phyloP scores from a whole-genome alignment of 2,329 filamentous ascomycete species.

The Phialophora verrucosa region DNA sequence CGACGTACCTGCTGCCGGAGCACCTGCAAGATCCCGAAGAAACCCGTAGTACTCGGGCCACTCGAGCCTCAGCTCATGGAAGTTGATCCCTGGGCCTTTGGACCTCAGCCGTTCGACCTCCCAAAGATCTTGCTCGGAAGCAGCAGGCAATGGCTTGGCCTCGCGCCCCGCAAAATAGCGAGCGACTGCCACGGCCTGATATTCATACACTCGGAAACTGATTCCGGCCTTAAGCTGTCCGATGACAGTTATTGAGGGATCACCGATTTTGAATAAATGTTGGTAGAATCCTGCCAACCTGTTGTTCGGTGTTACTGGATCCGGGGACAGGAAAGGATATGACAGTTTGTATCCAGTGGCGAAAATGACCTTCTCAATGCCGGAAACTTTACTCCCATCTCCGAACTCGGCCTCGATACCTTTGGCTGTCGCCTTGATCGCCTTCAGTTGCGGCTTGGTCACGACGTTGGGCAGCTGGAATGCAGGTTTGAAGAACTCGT shows the following conservation, averaged over 20 bases:
- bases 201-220: constrained; percentile 72
- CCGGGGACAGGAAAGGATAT: constrained; percentile 71
- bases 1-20: constrained; percentile 47
- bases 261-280: constrained; percentile 72
- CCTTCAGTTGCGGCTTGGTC: constrained; percentile 5
- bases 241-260: constrained; percentile 68
- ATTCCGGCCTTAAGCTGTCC: constrained; percentile 45
- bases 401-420: constrained; percentile 56
- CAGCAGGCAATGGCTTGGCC: constrained; percentile 33
- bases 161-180: constrained; percentile 42
- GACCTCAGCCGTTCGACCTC: constrained; percentile 36
- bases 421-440: constrained; percentile 49
- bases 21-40: constrained; percentile 50
- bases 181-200: constrained; percentile 67
- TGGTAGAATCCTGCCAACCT: constrained; percentile 58
- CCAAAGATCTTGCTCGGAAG: constrained; percentile 42
- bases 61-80: constrained; percentile 44
- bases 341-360: constrained; percentile 72
- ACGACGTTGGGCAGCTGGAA: constrained; percentile 58
- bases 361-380: constrained; percentile 67
- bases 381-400: constrained; percentile 59
- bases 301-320: constrained; percentile 46
- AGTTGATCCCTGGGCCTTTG: constrained; percentile 33
- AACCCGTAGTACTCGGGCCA: constrained; percentile 51
- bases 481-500: constrained; percentile 57